These are phyloP conservation scores for Arachis monticola DNA, from an alignment of 331 rosid genomes.

Conservation along the genomic window DNA sequence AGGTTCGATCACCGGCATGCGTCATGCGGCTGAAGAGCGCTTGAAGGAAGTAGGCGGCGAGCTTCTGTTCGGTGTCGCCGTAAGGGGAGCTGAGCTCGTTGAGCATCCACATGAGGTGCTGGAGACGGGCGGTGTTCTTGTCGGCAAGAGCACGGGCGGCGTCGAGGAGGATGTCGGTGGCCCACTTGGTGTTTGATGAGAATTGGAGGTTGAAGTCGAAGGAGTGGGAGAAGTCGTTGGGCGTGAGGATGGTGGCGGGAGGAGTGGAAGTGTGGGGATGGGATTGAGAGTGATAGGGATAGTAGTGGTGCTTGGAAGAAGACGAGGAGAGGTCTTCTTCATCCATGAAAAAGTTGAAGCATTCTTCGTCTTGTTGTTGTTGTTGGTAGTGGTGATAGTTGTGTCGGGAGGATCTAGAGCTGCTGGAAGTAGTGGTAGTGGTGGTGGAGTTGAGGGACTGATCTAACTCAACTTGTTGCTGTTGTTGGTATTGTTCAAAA, in stretches of 20 bases:
- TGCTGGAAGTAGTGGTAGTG: conserved; percentile 55
- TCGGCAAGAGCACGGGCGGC: conserved; percentile 77
- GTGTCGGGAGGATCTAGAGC: conserved; percentile 67
- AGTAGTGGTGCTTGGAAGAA: conserved; percentile 75
- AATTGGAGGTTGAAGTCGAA: conserved; percentile 58
- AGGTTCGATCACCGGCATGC: conserved; percentile 76
- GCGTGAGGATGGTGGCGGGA: conserved; percentile 41
- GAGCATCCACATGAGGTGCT: conserved; percentile 96
- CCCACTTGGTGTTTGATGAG: conserved; percentile 75
- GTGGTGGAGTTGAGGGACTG: conserved; percentile 84
- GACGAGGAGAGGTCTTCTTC: conserved; percentile 94
- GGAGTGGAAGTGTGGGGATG: conserved; percentile 31
- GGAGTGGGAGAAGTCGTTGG: conserved; percentile 41
- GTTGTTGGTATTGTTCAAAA: conserved; percentile 48
- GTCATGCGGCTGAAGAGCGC: conserved; percentile 80
- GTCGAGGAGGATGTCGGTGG: conserved; percentile 64
- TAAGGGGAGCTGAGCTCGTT: conserved; percentile 87
- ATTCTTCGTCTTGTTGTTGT: conserved; percentile 67
- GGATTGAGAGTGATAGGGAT: conserved; percentile 47
- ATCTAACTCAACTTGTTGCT: conserved; percentile 47
- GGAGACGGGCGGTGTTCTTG: conserved; percentile 63
- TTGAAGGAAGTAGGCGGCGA: conserved; percentile 78
- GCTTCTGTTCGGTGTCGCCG: conserved; percentile 83
- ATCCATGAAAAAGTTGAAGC: conserved; percentile 99
- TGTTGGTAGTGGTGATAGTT: conserved; percentile 44